Evolutionary conservation across 2,329 filamentous ascomycete genomes (phyloP).

Genomic region (Rutstroemia sp.): DNA sequence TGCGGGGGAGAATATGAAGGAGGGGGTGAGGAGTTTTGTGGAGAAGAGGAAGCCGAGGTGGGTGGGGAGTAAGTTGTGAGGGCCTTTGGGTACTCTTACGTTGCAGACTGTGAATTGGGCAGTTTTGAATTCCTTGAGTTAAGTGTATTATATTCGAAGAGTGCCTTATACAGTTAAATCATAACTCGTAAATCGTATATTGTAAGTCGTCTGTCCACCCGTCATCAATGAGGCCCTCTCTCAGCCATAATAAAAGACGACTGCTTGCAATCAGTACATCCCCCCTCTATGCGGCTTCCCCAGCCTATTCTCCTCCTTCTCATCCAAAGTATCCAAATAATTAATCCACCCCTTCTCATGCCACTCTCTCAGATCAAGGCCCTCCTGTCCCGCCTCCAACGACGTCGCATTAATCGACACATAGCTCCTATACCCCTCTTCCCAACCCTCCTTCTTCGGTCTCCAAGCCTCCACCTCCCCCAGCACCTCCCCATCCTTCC

Average conservation of each 20-base stretch:
- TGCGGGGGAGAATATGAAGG: constrained; percentile 63
- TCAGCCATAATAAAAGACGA: too few relatives aligned
- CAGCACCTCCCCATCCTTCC: constrained; percentile 11
- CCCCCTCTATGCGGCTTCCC: constrained; percentile 21
- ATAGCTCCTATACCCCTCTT: constrained; percentile 24
- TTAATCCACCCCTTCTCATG: constrained; percentile 30
- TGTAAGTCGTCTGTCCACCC: too few relatives aligned
- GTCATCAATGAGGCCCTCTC: too few relatives aligned
- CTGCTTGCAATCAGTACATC: constrained; percentile 18
- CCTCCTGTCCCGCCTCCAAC: constrained; percentile 33
- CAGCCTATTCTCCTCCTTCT: constrained; percentile 11
- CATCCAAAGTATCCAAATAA: constrained; percentile 20
- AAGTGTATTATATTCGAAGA: too few relatives aligned
- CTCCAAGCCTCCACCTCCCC: constrained; percentile 25
- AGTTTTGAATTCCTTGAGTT: too few relatives aligned
- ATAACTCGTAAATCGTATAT: too few relatives aligned
- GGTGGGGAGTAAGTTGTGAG: constrained; percentile 54
- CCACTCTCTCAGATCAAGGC: constrained; percentile 33
- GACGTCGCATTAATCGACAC: constrained; percentile 34
- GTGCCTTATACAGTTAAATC: too few relatives aligned
- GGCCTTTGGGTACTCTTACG: too few relatives aligned
- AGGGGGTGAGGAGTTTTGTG: constrained; percentile 68
- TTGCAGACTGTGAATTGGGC: too few relatives aligned
- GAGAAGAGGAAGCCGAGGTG: constrained; percentile 66
- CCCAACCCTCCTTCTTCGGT: constrained; percentile 26